A percentile compares a stretch with the other conserved stretches of the same genome.
phyloP scores from a whole-genome alignment of 2,329 filamentous ascomycete genomes.

The Colletotrichum musae region DNA sequence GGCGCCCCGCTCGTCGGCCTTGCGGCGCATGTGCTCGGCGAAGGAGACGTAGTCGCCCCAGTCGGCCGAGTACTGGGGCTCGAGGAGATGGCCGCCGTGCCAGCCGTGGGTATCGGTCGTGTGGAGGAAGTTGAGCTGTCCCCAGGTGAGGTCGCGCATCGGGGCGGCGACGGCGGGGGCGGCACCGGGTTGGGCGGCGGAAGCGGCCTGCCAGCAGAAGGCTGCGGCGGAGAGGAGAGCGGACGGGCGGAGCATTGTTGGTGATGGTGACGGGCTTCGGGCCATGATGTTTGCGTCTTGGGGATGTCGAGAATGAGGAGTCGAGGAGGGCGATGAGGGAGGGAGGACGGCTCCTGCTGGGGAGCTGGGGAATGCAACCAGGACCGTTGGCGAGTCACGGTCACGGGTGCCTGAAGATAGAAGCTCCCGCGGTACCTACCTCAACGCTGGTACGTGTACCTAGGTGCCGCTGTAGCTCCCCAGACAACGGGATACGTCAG shows the following conservation, averaged over 20 bases:
- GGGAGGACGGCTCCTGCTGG: background rate
- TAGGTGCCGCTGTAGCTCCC: conserved; percentile 17
- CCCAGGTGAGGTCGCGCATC: conserved; percentile 88
- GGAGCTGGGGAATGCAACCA: conserved; percentile 18
- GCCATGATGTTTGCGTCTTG: conserved; percentile 8
- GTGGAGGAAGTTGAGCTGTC: conserved; percentile 96
- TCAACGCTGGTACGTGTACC: background rate
- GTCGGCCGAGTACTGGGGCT: conserved; percentile 94
- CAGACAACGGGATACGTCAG: conserved; percentile 37
- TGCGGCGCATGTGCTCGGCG: conserved; percentile 82
- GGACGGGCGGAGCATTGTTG: conserved; percentile 16
- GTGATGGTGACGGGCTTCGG: conserved; percentile 12
- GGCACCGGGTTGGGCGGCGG: conserved; percentile 82
- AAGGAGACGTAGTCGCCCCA: conserved; percentile 99
- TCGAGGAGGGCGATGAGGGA: background rate
- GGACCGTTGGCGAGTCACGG: conserved; percentile 36
- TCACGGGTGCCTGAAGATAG: conserved; percentile 30
- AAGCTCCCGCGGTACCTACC: conserved; percentile 14
- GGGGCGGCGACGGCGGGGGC: conserved; percentile 84
- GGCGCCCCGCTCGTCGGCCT: conserved; percentile 82
- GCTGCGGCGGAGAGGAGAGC: conserved; percentile 40
- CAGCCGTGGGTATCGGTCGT: conserved; percentile 98
- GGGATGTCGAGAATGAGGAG: background rate
- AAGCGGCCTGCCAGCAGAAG: conserved; percentile 53
- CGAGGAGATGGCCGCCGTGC: conserved; percentile 93